Evolutionary conservation across 129 eudicot genomes (phyloP).

Genomic region (Smallanthus sonchifolius): DNA sequence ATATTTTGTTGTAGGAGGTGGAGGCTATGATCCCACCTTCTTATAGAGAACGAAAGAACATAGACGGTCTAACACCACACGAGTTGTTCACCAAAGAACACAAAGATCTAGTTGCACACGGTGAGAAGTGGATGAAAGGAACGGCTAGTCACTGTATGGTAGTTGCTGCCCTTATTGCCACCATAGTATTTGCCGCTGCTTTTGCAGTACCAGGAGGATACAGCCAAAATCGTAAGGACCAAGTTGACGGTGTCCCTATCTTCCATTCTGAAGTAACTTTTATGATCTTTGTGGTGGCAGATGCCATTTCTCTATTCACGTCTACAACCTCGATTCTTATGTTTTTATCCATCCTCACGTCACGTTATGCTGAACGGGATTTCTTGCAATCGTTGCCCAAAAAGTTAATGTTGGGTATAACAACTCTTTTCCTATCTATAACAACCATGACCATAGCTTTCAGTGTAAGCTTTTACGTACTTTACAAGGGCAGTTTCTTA

Average conservation of each 20-base stretch:
- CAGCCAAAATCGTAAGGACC: neutral
- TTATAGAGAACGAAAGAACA: slow-evolving; percentile 36
- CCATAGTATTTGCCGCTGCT: slow-evolving; percentile 43
- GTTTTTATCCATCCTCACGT: slow-evolving; percentile 51
- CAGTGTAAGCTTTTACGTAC: slow-evolving; percentile 33
- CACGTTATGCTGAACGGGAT: slow-evolving; percentile 61
- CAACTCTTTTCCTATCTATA: slow-evolving; percentile 35
- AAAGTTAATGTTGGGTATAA: slow-evolving; percentile 34
- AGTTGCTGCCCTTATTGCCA: slow-evolving; percentile 42
- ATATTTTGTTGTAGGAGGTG: slow-evolving; percentile 35
- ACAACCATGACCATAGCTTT: slow-evolving; percentile 35
- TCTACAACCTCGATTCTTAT: slow-evolving; percentile 40
- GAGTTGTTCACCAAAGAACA: slow-evolving; percentile 42
- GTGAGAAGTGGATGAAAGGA: slow-evolving; percentile 54
- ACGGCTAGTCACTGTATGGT: slow-evolving; percentile 50
- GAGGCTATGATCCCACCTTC: slow-evolving; percentile 40
- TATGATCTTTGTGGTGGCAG: slow-evolving; percentile 28
- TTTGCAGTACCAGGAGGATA: slow-evolving; percentile 47
- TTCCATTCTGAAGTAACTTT: slow-evolving; percentile 16
- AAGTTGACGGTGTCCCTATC: slow-evolving; percentile 27
- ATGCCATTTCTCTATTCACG: slow-evolving; percentile 38
- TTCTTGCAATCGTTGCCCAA: slow-evolving; percentile 42
- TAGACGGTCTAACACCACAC: slow-evolving; percentile 39
- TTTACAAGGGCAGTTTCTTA: slow-evolving; percentile 15
- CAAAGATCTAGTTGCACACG: slow-evolving; percentile 34